These are phyloP conservation scores for Dactylellina drechsleri DNA, from an alignment of 2,329 filamentous ascomycete species.

Conservation along the genomic window DNA sequence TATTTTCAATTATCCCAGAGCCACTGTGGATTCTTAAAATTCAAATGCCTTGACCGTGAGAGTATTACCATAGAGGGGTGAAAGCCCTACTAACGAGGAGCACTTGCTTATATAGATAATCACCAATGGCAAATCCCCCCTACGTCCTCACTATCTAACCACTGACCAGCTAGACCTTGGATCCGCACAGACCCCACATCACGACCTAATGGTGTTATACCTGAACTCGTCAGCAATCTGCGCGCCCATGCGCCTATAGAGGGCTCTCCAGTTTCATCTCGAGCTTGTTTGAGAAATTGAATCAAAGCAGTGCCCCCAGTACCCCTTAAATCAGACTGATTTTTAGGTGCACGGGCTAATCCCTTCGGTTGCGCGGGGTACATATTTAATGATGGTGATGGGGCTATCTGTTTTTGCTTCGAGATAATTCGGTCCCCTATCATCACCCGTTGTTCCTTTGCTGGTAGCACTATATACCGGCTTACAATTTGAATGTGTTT, in stretches of 20 bases:
- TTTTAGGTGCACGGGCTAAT: slow-evolving; percentile 40
- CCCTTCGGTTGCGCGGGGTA: slow-evolving; percentile 57
- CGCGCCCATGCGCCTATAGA: slow-evolving; percentile 77
- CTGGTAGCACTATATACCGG: slow-evolving; percentile 92
- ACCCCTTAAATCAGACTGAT: slow-evolving; percentile 72
- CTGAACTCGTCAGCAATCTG: slow-evolving; percentile 68
- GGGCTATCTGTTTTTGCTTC: slow-evolving; percentile 62
- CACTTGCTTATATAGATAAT: background rate
- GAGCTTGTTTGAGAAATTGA: slow-evolving; percentile 93
- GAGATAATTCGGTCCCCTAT: slow-evolving; percentile 44
- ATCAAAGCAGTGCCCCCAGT: slow-evolving; percentile 95
- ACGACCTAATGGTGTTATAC: slow-evolving; percentile 16
- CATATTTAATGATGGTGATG: slow-evolving; percentile 61
- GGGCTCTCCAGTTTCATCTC: slow-evolving; percentile 94
- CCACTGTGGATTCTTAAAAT: too few relatives aligned
- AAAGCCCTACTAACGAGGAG: background rate
- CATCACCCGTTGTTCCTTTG: slow-evolving; percentile 63
- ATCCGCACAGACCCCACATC: slow-evolving; percentile 43
- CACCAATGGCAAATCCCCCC: slow-evolving; percentile 58
- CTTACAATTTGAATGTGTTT: slow-evolving; percentile 97
- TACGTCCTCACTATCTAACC: slow-evolving; percentile 56
- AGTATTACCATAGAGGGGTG: too few relatives aligned
- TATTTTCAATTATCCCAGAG: too few relatives aligned
- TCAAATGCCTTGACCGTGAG: too few relatives aligned
- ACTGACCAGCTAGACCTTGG: slow-evolving; percentile 54